A percentile compares a stretch with the other conserved stretches of the same genome.
phyloP scores from a whole-genome alignment of 768 basidiomycete genomes.

The Mycena capillaripes region DNA sequence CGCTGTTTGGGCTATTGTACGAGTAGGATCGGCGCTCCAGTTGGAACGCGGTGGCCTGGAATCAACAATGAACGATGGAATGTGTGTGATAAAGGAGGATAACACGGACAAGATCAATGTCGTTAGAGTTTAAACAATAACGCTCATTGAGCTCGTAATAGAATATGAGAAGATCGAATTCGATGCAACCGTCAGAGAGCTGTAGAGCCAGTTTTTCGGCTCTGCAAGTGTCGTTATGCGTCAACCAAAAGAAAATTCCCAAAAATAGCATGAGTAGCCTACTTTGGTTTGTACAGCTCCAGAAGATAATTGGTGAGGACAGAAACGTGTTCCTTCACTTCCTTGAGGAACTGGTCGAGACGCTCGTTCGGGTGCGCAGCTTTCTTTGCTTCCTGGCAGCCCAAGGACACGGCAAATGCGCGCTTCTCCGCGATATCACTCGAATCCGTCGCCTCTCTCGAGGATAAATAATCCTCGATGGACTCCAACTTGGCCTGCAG shows the following conservation, averaged over 20 bases:
- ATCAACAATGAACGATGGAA: too few relatives aligned
- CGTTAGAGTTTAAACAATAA: constrained; percentile 12
- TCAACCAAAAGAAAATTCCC: too few relatives aligned
- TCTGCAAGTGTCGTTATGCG: too few relatives aligned
- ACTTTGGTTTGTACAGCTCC: constrained; percentile 31
- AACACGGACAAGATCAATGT: neutral
- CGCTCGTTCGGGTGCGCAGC: constrained; percentile 19
- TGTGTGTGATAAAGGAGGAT: too few relatives aligned
- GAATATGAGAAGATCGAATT: constrained; percentile 23
- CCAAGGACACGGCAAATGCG: constrained; percentile 9
- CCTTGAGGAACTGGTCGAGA: constrained; percentile 22
- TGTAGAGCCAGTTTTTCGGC: constrained; percentile 26
- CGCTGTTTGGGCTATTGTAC: neutral
- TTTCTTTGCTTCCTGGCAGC: constrained; percentile 25
- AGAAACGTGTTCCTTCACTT: constrained; percentile 21
- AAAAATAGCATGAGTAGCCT: neutral
- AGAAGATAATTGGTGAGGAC: constrained; percentile 19
- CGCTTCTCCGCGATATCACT: constrained; percentile 20
- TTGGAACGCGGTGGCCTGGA: constrained; percentile 2
- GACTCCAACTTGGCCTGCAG: neutral
- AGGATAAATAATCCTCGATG: constrained; percentile 9
- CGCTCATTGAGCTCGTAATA: constrained; percentile 19
- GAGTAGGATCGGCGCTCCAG: constrained; percentile 9
- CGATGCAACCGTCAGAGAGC: constrained; percentile 27
- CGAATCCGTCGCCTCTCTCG: constrained; percentile 1